A percentile compares a stretch with the other conserved stretches of the same genome.
phyloP scores from a whole-genome alignment of 192 early-diverging fungal genomes.

The Podila minutissima region DNA sequence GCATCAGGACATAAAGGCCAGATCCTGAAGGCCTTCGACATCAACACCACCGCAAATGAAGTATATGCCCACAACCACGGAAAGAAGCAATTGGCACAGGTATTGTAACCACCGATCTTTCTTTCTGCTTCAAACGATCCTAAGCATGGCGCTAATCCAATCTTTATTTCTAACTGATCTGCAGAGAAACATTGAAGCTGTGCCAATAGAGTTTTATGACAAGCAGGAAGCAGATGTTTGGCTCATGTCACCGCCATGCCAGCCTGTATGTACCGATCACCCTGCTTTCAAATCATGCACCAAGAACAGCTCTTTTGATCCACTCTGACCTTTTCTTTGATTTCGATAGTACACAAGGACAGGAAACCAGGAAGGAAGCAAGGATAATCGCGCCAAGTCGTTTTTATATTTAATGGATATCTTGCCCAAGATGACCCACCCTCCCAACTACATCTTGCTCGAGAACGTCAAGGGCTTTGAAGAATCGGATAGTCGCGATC shows the following conservation, averaged over 20 bases:
- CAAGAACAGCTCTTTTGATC: neutral
- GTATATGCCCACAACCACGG: slow-evolving; percentile 75
- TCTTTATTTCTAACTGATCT: neutral
- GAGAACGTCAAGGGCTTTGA: slow-evolving; percentile 91
- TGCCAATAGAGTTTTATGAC: slow-evolving; percentile 68
- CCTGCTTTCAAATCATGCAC: neutral
- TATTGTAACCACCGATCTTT: slow-evolving; percentile 1
- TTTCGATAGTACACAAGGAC: slow-evolving; percentile 67
- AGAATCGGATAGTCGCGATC: slow-evolving; percentile 47
- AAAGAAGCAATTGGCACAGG: slow-evolving; percentile 46
- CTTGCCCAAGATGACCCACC: slow-evolving; percentile 60
- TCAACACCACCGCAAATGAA: slow-evolving; percentile 90
- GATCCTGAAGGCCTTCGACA: slow-evolving; percentile 93
- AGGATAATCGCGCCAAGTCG: slow-evolving; percentile 76
- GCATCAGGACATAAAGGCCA: slow-evolving; percentile 64
- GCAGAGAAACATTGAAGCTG: slow-evolving; percentile 71
- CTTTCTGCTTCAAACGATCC: neutral
- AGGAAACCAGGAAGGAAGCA: slow-evolving; percentile 75
- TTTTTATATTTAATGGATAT: slow-evolving; percentile 79
- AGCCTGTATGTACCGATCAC: slow-evolving; percentile 57
- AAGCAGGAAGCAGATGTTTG: slow-evolving; percentile 74
- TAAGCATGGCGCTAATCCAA: neutral
- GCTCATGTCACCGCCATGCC: slow-evolving; percentile 87
- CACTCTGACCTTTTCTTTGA: neutral
- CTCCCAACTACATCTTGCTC: slow-evolving; percentile 73